Percentiles rank a stretch among this genome's conserved stretches.
Conservation (phyloP, 1,284 basidiomycete genomes). For the Boletus hoseneyae region DNA sequence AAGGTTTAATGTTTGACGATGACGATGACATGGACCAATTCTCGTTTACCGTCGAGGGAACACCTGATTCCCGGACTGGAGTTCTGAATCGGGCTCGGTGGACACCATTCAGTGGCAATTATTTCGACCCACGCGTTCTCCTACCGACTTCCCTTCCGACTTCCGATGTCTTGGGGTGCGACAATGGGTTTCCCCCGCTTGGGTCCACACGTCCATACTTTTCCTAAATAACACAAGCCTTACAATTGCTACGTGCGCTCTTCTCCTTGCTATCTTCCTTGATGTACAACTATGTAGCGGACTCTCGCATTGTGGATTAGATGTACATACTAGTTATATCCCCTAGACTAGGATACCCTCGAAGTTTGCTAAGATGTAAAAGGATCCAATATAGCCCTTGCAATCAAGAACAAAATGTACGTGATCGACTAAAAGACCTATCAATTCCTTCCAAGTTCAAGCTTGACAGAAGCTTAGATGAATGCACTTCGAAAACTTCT, state of each 20-base stretch:
- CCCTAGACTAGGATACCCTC: constrained; percentile 26
- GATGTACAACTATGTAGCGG: constrained; percentile 10
- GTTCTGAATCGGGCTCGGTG: constrained; percentile 15
- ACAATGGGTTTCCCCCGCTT: constrained; percentile 24
- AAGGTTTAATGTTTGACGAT: constrained; percentile 23
- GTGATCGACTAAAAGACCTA: constrained; percentile 13
- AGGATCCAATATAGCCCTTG: neutral
- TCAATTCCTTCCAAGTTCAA: no score
- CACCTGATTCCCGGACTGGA: constrained; percentile 12
- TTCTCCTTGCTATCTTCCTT: no score
- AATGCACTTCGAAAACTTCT: neutral
- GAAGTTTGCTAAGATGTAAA: neutral
- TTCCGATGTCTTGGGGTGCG: constrained; percentile 23
- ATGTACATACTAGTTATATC: constrained; percentile 23
- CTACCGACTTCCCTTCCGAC: no score
- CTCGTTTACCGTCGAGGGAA: constrained; percentile 21
- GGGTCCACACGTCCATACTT: constrained; percentile 22
- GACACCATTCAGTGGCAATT: constrained; percentile 24
- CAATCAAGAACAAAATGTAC: constrained; percentile 9
- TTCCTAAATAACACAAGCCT: constrained; percentile 5
- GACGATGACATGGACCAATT: constrained; percentile 28
- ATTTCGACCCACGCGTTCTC: constrained; percentile 29
- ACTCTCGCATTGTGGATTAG: constrained; percentile 17
- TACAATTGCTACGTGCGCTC: no score
- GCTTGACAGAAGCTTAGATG: neutral